A percentile compares a stretch with the other conserved stretches of the same genome.
These are phyloP conservation scores for Gonium pectorale DNA, from an alignment of 139 green algal species.

Conservation along the genomic window DNA sequence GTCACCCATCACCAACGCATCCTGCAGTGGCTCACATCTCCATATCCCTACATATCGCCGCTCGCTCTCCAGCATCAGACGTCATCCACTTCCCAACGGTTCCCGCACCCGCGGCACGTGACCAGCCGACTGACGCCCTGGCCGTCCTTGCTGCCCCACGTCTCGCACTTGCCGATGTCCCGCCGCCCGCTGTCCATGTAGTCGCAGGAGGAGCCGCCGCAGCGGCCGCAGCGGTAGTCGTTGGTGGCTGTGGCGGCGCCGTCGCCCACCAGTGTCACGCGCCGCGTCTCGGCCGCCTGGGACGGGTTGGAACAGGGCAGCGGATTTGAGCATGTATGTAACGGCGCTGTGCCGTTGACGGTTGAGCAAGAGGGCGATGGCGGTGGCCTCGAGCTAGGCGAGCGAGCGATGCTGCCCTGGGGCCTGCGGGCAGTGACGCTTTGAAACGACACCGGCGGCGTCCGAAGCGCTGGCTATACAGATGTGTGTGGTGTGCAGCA, in stretches of 20 bases:
- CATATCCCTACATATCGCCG: not conserved
- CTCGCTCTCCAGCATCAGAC: not conserved
- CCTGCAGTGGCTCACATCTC: too few relatives aligned
- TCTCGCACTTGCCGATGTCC: conserved; percentile 54
- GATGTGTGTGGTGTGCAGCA: too few relatives aligned
- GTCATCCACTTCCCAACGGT: conserved; percentile 38
- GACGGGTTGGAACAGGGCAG: not conserved
- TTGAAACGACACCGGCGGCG: too few relatives aligned
- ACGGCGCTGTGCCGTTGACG: not conserved
- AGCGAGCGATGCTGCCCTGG: too few relatives aligned
- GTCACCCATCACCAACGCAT: too few relatives aligned
- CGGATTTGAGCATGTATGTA: not conserved
- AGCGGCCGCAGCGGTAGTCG: conserved; percentile 17
- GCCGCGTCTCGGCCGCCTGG: conserved; percentile 3
- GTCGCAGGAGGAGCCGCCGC: conserved; percentile 2
- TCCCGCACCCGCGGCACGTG: conserved; percentile 30
- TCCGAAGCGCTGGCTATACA: too few relatives aligned
- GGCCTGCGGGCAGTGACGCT: too few relatives aligned
- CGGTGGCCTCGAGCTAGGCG: too few relatives aligned
- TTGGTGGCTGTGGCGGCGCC: not conserved
- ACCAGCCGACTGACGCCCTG: conserved; percentile 19
- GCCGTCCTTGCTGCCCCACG: conserved; percentile 45
- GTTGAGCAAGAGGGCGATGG: too few relatives aligned
- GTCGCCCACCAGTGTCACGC: conserved; percentile 17
- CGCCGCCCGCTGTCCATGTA: conserved; percentile 35